These are phyloP conservation scores for Talaromyces amestolkiae DNA, from an alignment of 2,329 filamentous ascomycete genomes.

Conservation along the genomic window DNA sequence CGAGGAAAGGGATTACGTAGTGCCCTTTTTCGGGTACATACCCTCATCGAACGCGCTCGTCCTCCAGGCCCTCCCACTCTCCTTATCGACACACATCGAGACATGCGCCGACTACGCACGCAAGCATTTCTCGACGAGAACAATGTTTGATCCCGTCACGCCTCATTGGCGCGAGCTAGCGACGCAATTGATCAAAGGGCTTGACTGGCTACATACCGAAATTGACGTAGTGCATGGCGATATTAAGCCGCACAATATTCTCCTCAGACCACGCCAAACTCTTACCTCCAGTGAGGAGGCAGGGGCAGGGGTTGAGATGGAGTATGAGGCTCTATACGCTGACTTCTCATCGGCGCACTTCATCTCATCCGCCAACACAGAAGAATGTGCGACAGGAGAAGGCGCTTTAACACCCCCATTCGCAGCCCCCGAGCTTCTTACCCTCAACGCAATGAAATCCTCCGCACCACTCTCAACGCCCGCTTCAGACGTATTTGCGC, in stretches of 20 bases:
- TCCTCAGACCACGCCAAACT: constrained; percentile 27
- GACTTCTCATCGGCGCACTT: constrained; percentile 47
- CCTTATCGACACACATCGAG: constrained; percentile 43
- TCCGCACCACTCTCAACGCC: constrained; percentile 35
- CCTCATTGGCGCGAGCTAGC: constrained; percentile 45
- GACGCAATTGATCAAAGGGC: constrained; percentile 39
- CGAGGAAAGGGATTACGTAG: constrained; percentile 24
- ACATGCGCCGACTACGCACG: constrained; percentile 30
- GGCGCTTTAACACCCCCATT: constrained; percentile 47
- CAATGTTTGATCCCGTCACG: constrained; percentile 47
- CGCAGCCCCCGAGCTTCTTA: constrained; percentile 46
- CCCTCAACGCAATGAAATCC: constrained; percentile 35
- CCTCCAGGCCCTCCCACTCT: constrained; percentile 45
- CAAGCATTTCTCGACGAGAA: constrained; percentile 38
- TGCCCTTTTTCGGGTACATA: constrained; percentile 48
- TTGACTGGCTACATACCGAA: constrained; percentile 45
- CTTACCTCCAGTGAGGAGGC: neutral
- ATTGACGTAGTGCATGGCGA: constrained; percentile 44
- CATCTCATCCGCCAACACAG: neutral
- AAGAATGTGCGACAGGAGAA: constrained; percentile 21
- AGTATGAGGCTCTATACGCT: constrained; percentile 42
- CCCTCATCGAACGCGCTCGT: constrained; percentile 40
- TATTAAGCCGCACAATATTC: constrained; percentile 35
- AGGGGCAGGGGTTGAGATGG: constrained; percentile 24
- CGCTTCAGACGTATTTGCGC: constrained; percentile 46